phyloP scores from a whole-genome alignment of 306 rosid genomes.

The Rosa chinensis region DNA sequence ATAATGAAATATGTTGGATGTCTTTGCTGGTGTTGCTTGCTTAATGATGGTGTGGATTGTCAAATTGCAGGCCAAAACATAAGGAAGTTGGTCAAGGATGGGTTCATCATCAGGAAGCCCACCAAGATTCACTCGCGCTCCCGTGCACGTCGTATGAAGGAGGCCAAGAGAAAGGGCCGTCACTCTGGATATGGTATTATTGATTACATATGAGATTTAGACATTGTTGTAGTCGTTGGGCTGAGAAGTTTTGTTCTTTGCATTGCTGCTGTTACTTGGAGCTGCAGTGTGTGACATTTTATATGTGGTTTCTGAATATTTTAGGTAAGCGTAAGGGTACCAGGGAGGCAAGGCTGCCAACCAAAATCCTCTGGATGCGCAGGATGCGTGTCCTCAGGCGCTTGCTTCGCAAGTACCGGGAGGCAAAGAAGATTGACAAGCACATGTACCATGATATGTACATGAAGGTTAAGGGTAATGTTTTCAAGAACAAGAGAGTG shows the following conservation, averaged over 20 bases:
- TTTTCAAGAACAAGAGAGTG: slow-evolving; percentile 93
- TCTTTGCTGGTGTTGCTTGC: neutral
- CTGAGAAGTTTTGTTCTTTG: neutral
- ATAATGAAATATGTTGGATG: neutral
- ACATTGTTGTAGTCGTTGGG: neutral
- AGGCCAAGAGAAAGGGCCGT: slow-evolving; percentile 93
- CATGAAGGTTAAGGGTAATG: slow-evolving; percentile 98
- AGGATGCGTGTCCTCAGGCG: slow-evolving; percentile 96
- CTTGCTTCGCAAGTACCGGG: slow-evolving; percentile 92
- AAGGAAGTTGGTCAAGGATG: slow-evolving; percentile 95
- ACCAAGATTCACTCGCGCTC: slow-evolving; percentile 96
- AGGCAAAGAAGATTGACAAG: slow-evolving; percentile 85
- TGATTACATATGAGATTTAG: neutral
- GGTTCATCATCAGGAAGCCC: slow-evolving; percentile 93
- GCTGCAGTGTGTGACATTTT: neutral
- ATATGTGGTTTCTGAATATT: neutral
- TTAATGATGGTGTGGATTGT: neutral
- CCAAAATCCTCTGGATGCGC: slow-evolving; percentile 96
- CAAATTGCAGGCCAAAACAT: slow-evolving; percentile 78
- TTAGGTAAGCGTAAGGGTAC: slow-evolving; percentile 96
- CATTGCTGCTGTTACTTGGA: neutral
- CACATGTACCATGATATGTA: slow-evolving; percentile 99
- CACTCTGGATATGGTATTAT: slow-evolving; percentile 95
- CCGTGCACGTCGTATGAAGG: slow-evolving; percentile 94
- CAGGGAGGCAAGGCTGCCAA: slow-evolving; percentile 95